These are phyloP conservation scores for Acrodontium crateriforme DNA, from an alignment of 2,329 filamentous ascomycete species.

Conservation along the genomic window DNA sequence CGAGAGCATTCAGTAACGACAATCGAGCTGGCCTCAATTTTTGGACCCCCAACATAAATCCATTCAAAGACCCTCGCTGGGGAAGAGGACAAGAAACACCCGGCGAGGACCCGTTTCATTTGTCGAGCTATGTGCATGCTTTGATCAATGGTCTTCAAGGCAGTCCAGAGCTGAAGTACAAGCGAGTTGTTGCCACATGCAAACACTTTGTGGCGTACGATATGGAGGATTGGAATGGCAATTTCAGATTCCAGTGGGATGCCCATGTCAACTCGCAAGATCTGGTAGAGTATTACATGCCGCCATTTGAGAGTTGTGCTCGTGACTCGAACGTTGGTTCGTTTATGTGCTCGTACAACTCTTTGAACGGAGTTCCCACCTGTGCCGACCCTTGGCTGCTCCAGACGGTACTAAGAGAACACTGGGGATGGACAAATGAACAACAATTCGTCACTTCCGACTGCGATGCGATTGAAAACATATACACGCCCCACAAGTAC, in stretches of 20 bases:
- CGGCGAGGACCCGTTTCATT: constrained; percentile 25
- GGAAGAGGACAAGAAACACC: constrained; percentile 14
- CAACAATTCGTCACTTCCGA: constrained; percentile 49
- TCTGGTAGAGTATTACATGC: constrained; percentile 48
- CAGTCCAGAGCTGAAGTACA: constrained; percentile 14
- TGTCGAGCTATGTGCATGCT: constrained; percentile 14
- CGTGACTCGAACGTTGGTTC: constrained; percentile 27
- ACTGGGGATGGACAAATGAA: constrained; percentile 44
- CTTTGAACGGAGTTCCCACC: constrained; percentile 44
- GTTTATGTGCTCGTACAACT: constrained; percentile 47
- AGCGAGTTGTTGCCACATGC: constrained; percentile 26
- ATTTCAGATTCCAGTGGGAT: constrained; percentile 35
- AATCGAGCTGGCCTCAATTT: constrained; percentile 34
- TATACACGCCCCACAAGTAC: constrained; percentile 33
- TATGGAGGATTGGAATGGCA: constrained; percentile 14
- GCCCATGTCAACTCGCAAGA: constrained; percentile 45
- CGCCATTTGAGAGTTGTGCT: constrained; percentile 41
- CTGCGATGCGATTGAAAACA: constrained; percentile 46
- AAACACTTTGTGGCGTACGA: constrained; percentile 27
- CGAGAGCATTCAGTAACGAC: constrained; percentile 46
- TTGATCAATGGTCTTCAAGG: constrained; percentile 17
- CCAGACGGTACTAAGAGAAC: constrained; percentile 45
- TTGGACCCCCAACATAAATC: constrained; percentile 53
- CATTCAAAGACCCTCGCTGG: constrained; percentile 39
- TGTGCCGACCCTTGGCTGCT: constrained; percentile 48